phyloP scores from a whole-genome alignment of 2,329 filamentous ascomycete genomes.

The Aureobasidium sp. region DNA sequence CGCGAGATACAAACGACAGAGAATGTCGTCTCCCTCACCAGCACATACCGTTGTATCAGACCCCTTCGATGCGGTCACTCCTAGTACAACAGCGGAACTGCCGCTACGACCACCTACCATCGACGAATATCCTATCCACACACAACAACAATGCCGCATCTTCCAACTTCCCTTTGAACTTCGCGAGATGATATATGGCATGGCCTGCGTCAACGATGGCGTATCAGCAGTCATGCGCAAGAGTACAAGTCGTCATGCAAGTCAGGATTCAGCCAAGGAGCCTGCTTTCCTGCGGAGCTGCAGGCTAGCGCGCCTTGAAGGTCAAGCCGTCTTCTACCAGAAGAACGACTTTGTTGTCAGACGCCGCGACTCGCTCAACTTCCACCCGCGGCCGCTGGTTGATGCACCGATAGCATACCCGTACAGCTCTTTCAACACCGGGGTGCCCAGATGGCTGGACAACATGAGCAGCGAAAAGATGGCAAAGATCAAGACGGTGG shows the following conservation, averaged over 20 bases:
- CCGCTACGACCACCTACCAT: slow-evolving; percentile 21
- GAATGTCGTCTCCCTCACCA: slow-evolving; percentile 5
- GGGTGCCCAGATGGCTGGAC: slow-evolving; percentile 12
- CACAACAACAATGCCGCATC: slow-evolving; percentile 13
- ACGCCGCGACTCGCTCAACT: slow-evolving; percentile 12
- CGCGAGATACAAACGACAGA: slow-evolving; percentile 10
- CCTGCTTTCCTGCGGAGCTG: slow-evolving; percentile 12
- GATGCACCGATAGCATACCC: background rate
- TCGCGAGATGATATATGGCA: slow-evolving; percentile 14
- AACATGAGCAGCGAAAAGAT: slow-evolving; percentile 12
- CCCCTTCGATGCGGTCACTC: background rate
- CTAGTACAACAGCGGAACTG: slow-evolving; percentile 18
- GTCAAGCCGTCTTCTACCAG: slow-evolving; percentile 2
- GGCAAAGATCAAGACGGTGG: slow-evolving; percentile 7
- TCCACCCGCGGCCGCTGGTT: slow-evolving; percentile 3
- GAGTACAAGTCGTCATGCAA: slow-evolving; percentile 1
- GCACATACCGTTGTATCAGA: background rate
- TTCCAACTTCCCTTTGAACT: slow-evolving; percentile 15
- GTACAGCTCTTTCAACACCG: slow-evolving; percentile 4
- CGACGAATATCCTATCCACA: slow-evolving; percentile 4
- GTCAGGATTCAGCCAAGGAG: slow-evolving; percentile 12
- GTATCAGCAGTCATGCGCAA: slow-evolving; percentile 8
- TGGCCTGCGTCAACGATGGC: slow-evolving; percentile 10
- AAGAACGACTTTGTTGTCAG: slow-evolving; percentile 14
- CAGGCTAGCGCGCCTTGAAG: slow-evolving; percentile 9